phyloP scores from a whole-genome alignment of 306 rosid species.

The Dalbergia cultrata region DNA sequence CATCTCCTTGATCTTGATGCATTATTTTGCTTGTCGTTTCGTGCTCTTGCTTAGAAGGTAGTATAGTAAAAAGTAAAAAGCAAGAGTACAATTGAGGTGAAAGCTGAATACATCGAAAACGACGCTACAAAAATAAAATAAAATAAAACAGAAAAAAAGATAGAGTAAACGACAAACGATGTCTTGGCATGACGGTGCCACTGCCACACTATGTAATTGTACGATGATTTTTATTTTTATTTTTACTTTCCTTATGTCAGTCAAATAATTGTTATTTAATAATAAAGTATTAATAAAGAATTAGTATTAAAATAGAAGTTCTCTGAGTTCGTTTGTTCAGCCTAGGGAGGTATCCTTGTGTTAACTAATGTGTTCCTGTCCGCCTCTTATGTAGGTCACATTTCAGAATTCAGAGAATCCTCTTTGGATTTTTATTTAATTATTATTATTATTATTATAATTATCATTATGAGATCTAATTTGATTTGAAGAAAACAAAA shows the following conservation, averaged over 20 bases:
- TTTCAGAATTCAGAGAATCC: not conserved
- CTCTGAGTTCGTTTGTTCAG: not conserved
- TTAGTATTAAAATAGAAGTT: not conserved
- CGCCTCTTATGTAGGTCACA: not conserved
- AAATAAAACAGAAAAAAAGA: not conserved
- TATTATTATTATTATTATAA: too few species aligned
- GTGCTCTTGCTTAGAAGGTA: not conserved
- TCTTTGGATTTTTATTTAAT: not conserved
- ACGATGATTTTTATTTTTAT: not conserved
- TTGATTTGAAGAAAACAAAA: not conserved
- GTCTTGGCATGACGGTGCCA: conserved; percentile 36
- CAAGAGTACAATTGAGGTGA: not conserved
- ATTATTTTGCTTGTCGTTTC: conserved; percentile 46
- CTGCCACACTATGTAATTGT: conserved; percentile 27
- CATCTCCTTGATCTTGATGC: not conserved
- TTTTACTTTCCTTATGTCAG: not conserved
- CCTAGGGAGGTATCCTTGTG: not conserved
- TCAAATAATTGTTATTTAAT: conserved; percentile 15
- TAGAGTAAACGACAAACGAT: conserved; percentile 42
- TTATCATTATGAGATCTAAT: not conserved
- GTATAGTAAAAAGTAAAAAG: not conserved
- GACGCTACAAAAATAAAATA: conserved; percentile 19
- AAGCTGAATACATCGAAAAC: conserved; percentile 23
- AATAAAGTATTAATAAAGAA: not conserved
- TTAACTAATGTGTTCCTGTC: not conserved